These are phyloP conservation scores for Aegilops tauschii DNA, from an alignment of 176 grass and related monocot species.

Conservation along the genomic window DNA sequence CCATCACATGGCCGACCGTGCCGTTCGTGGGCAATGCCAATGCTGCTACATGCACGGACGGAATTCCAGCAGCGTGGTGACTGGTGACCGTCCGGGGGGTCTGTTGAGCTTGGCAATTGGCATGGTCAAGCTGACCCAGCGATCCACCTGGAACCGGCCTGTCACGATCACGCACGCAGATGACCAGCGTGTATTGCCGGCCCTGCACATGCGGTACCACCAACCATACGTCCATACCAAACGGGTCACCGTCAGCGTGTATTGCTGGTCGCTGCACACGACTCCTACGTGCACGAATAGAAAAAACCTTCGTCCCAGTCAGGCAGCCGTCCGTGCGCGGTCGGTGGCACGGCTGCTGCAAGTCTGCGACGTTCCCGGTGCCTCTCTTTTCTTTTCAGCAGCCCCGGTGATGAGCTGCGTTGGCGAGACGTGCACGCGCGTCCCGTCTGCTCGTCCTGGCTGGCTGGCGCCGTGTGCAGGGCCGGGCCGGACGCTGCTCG, in stretches of 20 bases:
- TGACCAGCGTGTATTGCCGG: not conserved
- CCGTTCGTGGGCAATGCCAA: not conserved
- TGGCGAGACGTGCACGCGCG: too few species aligned
- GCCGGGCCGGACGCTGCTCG: too few species aligned
- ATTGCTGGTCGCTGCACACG: not conserved
- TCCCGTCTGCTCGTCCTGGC: not conserved
- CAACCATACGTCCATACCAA: not conserved
- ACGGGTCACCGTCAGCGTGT: not conserved
- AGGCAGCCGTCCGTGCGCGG: too few species aligned
- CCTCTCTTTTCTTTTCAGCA: not conserved
- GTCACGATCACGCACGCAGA: not conserved
- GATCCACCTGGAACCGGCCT: not conserved
- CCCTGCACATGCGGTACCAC: not conserved
- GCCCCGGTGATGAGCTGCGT: too few species aligned
- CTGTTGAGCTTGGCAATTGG: not conserved
- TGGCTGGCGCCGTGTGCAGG: too few species aligned
- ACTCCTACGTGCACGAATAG: not conserved
- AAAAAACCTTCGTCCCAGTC: too few species aligned
- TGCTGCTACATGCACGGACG: too few species aligned
- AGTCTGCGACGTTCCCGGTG: not conserved
- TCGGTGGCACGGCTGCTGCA: not conserved
- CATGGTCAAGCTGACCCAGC: not conserved
- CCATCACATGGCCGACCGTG: not conserved
- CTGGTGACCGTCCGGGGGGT: too few species aligned
- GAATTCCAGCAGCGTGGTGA: not conserved